Evolutionary conservation across 2,329 filamentous ascomycete species (phyloP), one percentile per base, ranked within the genome.

Genomic region (Mycocentrospora acerina): DNA sequence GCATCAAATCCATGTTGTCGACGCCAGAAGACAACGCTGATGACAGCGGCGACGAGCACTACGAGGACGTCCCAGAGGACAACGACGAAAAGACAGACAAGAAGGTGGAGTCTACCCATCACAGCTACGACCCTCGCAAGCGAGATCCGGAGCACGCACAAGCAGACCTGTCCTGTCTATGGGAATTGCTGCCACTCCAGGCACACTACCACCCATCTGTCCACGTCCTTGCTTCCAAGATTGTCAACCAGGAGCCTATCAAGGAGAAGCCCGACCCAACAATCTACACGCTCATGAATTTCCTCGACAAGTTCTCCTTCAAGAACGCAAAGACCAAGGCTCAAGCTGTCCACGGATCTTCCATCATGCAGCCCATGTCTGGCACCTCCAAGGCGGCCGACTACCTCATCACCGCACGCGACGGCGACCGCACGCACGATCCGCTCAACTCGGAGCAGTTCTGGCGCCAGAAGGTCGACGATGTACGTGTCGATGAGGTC

Each of bases 241-340:
- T 97, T 26, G 69, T 95, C 7, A 74, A 79, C 33, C 80, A 82
- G 42, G 79, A 84, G 50, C 78, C 82, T 35, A 83, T 88, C 66
- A 84, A 88, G 44, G 82, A 87, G 47, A 97, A 97, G 68, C 90
- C 93, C 0, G 93, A 98, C 57, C 77, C 96, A 35, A 85, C 87
- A 12, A 84, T 89, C 41, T 91, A 97, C 66, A 93, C 88, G 2
- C 79, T 98, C 32, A 93, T 93, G 60, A 86, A 94, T 66, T 98
- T 98, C 76, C 77, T 98, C 41, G 93, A 98, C 70, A 90, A 94
- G 55, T 98, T 98, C 67, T 89, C 95, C n/a, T 98, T 97, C 77
- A 85, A 88, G 53, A 95, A 93, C 57, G 83, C 91, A 46, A 95
- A 95, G 75, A 74, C 82, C 4, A 79, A 74, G 49, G 52, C 62